These are phyloP conservation scores for Apiospora kogelbergensis DNA, from an alignment of 2,329 filamentous ascomycete species.

Conservation along the genomic window DNA sequence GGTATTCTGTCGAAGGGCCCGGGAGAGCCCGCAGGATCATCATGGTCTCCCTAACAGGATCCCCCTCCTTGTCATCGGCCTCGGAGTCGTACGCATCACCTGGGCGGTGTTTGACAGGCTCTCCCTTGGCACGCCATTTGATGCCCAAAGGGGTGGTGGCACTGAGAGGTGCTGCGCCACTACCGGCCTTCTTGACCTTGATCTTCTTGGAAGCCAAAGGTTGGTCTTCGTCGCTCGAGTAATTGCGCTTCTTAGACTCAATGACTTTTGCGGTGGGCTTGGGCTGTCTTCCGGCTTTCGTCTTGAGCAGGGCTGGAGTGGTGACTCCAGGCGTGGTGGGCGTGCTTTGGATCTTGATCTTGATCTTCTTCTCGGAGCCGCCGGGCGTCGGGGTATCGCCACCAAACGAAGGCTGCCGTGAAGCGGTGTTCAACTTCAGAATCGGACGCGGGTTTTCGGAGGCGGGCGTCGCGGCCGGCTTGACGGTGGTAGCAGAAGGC, in stretches of 20 bases:
- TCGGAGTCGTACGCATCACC: conserved; percentile 97
- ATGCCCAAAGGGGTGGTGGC: conserved; percentile 40
- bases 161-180: conserved; percentile 27
- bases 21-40: conserved; percentile 87
- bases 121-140: conserved; percentile 66
- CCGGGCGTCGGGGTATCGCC: conserved; percentile 29
- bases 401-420: conserved; percentile 28
- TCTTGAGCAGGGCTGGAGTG: conserved; percentile 39
- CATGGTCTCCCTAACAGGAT: conserved; percentile 86
- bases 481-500: conserved; percentile 18
- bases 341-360: conserved; percentile 38
- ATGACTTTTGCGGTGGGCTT: conserved; percentile 60
- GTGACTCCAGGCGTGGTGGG: conserved; percentile 29
- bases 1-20: conserved; percentile 81
- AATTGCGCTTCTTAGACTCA: conserved; percentile 61
- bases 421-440: conserved; percentile 32
- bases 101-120: conserved; percentile 65
- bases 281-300: conserved; percentile 59
- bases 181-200: conserved; percentile 43
- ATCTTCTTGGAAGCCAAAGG: conserved; percentile 49
- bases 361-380: conserved; percentile 35
- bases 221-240: conserved; percentile 50
- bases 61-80: conserved; percentile 82
- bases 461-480: conserved; percentile 17
- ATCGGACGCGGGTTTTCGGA: conserved; percentile 29